Evolutionary conservation across 2,329 filamentous ascomycete species (phyloP), one percentile per base, ranked within the genome.

Genomic region (Penicillium sp.): DNA sequence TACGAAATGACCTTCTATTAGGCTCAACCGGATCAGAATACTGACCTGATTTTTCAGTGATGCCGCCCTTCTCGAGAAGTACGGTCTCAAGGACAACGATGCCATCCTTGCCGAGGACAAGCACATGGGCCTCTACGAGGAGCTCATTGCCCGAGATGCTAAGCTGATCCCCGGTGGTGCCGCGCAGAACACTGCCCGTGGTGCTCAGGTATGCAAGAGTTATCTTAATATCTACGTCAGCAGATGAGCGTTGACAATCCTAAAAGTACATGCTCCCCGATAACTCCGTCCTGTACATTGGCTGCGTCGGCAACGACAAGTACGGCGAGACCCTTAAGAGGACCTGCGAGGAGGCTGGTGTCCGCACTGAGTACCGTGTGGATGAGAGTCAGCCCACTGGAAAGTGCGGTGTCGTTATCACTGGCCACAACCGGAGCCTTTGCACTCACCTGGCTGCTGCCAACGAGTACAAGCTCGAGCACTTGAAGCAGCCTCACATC

Each of bases 91-190:
- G 78, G 78, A 85, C 68, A 95, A 98, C 74, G 91, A 98, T 69
- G 93, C 93, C 59, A 96, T 98, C 68, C 87, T 98, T 47, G 91
- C 91, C 41, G 88, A 94, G 70, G 81, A 87, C 64, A 85, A 94
- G 76, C 93, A 98, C 73, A 77, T 85, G 64, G 80, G 78, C 31
- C 79, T 98, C 63, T 98, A 89, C 71, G 90, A 97, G 65, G 93
- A 98, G 63, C 80, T 97, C 55, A 80, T 96, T 59, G 84, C 93
- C 78, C 87, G 83, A 73, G 81, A 93, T 59, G 91, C 91, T 50
- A 94, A 94, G 74, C 78, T 97, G 66, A 93, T 97, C 64, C 89
- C 93, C 39, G 93, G 93, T 53, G 93, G 93, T 62, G 93, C 93
- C 41, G 93, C 93, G 19, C 93, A 98, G 75, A 98, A 98, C 80